Percentiles rank a stretch among this genome's conserved stretches.
Evolutionary conservation across 2,329 filamentous ascomycete genomes (phyloP).

Genomic region (Phialophora macrospora): DNA sequence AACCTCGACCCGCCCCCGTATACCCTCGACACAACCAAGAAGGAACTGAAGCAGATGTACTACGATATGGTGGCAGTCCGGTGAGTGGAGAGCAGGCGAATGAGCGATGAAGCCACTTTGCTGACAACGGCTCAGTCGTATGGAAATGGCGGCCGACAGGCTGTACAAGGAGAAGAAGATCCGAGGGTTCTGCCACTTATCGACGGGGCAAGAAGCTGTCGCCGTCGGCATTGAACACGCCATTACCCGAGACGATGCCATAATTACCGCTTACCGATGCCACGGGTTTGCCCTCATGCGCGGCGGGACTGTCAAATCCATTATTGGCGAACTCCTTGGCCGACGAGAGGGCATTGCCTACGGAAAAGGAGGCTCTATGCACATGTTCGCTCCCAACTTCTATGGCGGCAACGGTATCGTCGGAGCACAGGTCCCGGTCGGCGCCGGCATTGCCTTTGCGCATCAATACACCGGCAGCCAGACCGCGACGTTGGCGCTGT

Average conservation of each 20-base stretch:
- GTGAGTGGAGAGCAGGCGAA: constrained; percentile 61
- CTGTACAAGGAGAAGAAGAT: constrained; percentile 99
- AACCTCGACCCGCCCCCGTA: constrained; percentile 96
- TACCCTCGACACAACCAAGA: constrained; percentile 92
- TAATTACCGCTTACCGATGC: constrained; percentile 98
- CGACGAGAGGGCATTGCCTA: constrained; percentile 96
- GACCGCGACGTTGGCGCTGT: constrained; percentile 85
- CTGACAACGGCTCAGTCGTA: constrained; percentile 67
- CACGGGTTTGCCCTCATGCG: constrained; percentile 99
- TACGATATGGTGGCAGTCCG: constrained; percentile 93
- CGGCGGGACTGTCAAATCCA: constrained; percentile 83
- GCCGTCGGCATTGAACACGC: constrained; percentile 96
- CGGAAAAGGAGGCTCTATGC: constrained; percentile 99
- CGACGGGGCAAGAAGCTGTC: constrained; percentile 96
- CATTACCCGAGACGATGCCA: constrained; percentile 85
- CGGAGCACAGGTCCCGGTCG: constrained; percentile 96
- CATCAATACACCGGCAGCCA: constrained; percentile 90
- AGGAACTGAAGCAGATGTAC: constrained; percentile 99
- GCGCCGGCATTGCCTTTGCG: constrained; percentile 93
- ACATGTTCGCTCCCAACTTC: constrained; percentile 99
- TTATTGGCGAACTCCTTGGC: constrained; percentile 94
- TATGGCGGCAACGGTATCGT: constrained; percentile 99
- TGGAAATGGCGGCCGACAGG: constrained; percentile 99
- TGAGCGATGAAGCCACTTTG: neutral
- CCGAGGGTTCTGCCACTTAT: constrained; percentile 98